These are phyloP conservation scores for Euryodendron excelsum DNA, from an alignment of 148 eudicot species.

Conservation along the genomic window DNA sequence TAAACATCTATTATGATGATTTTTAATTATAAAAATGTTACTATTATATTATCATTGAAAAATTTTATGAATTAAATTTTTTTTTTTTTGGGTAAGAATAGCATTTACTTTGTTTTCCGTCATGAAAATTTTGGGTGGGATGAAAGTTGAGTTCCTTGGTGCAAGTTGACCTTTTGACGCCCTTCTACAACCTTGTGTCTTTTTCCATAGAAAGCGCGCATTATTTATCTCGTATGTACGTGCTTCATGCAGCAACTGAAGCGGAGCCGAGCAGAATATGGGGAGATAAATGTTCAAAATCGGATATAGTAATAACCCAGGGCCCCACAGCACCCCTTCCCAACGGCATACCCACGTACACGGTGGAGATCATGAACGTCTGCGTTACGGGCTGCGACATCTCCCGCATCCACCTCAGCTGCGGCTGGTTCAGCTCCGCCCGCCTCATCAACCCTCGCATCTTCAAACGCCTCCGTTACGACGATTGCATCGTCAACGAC, in stretches of 20 bases:
- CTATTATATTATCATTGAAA: too few species aligned
- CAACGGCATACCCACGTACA: constrained; percentile 81
- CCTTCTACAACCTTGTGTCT: too few species aligned
- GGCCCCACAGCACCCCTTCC: constrained; percentile 67
- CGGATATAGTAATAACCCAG: constrained; percentile 55
- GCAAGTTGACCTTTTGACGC: background rate
- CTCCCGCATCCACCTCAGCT: constrained; percentile 57
- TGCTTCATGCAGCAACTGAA: constrained; percentile 23
- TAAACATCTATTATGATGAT: too few species aligned
- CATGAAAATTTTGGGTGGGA: too few species aligned
- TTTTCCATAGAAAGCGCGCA: too few species aligned
- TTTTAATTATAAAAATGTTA: too few species aligned
- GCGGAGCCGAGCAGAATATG: constrained; percentile 56
- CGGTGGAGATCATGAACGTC: constrained; percentile 60
- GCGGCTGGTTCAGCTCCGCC: constrained; percentile 90
- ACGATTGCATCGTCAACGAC: constrained; percentile 73
- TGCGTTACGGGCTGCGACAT: constrained; percentile 72
- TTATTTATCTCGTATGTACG: constrained; percentile 1
- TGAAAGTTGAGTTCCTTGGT: too few species aligned
- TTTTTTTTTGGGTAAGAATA: too few species aligned
- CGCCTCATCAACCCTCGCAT: constrained; percentile 58
- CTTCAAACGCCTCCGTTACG: constrained; percentile 50
- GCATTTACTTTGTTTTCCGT: too few species aligned
- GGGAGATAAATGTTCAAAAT: constrained; percentile 57
- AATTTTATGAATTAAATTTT: too few species aligned